Percentiles rank a stretch among this genome's conserved stretches.
Conservation (phyloP, 169 alveolate genomes). For the Eimeria necatrix region DNA sequence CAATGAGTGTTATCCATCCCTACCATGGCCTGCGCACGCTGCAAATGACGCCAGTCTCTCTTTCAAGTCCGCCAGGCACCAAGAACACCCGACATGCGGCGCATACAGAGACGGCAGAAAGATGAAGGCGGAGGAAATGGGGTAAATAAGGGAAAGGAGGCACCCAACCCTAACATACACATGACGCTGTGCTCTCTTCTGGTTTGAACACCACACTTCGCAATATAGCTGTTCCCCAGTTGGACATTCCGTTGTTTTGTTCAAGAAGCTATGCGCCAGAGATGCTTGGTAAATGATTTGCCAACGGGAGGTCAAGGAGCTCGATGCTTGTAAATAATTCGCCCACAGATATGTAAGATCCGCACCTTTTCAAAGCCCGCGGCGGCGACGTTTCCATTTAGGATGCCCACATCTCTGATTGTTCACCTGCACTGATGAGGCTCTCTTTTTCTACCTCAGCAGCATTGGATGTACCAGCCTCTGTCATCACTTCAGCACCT, state of each 20-base stretch:
- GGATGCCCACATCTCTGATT: slow-evolving; percentile 79
- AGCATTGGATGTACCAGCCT: slow-evolving; percentile 21
- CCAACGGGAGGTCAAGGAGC: not conserved
- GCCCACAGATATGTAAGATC: no score
- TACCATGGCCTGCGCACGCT: slow-evolving; percentile 1
- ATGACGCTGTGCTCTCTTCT: not conserved
- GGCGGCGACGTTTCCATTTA: not conserved
- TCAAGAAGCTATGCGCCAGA: not conserved
- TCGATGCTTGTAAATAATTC: not conserved
- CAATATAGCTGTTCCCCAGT: not conserved
- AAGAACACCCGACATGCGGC: no score
- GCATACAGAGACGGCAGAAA: not conserved
- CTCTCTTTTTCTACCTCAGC: slow-evolving; percentile 76
- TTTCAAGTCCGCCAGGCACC: not conserved
- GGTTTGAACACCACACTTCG: not conserved
- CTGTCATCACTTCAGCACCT: slow-evolving; percentile 30
- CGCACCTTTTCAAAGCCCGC: no score
- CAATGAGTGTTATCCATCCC: not conserved
- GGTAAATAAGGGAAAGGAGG: not conserved
- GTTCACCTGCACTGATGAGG: slow-evolving; percentile 70
- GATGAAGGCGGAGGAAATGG: not conserved
- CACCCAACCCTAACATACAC: not conserved
- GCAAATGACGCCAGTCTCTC: not conserved
- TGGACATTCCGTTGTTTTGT: not conserved
- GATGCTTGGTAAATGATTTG: not conserved